Percentiles rank a stretch among this genome's conserved stretches.
Evolutionary conservation across 768 basidiomycete species (phyloP).

Genomic region (Hygrophorus pudorinus): DNA sequence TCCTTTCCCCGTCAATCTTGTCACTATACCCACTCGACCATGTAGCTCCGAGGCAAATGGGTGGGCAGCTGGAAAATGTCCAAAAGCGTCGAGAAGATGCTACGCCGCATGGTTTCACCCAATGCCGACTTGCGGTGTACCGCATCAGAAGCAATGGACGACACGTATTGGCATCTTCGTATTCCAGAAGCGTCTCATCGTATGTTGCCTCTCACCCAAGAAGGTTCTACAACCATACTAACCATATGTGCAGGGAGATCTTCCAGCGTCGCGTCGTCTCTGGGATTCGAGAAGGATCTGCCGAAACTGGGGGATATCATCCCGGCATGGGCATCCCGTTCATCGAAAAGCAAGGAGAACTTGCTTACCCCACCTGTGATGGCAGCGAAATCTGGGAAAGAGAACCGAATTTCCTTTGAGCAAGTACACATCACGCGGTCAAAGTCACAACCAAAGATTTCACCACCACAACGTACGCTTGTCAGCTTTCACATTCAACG

Average conservation of each 20-base stretch:
- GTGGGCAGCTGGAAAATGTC: slow-evolving; percentile 72
- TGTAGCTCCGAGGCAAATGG: slow-evolving; percentile 74
- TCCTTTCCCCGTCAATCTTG: not conserved
- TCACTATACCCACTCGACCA: not conserved
- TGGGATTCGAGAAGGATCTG: slow-evolving; percentile 42
- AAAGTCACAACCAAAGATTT: slow-evolving; percentile 37
- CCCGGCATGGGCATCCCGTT: slow-evolving; percentile 17
- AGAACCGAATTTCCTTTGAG: slow-evolving; percentile 2
- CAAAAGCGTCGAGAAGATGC: slow-evolving; percentile 48
- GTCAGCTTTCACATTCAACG: not conserved
- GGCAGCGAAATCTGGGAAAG: slow-evolving; percentile 5
- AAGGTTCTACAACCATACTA: not conserved
- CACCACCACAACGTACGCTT: slow-evolving; percentile 25
- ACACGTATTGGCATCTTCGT: slow-evolving; percentile 51
- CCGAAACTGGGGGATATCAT: slow-evolving; percentile 28
- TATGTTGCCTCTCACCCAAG: slow-evolving; percentile 19
- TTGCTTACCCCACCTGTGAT: slow-evolving; percentile 26
- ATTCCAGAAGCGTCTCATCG: slow-evolving; percentile 28
- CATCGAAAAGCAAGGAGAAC: slow-evolving; percentile 14
- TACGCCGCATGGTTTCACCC: slow-evolving; percentile 71
- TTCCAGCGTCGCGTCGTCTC: slow-evolving; percentile 35
- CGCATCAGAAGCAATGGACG: slow-evolving; percentile 51
- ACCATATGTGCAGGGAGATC: slow-evolving; percentile 28
- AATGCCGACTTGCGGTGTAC: slow-evolving; percentile 77
- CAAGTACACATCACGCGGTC: slow-evolving; percentile 16